Conservation (phyloP, 352 stramenopile genomes). For the Blastocystis sp. region DNA sequence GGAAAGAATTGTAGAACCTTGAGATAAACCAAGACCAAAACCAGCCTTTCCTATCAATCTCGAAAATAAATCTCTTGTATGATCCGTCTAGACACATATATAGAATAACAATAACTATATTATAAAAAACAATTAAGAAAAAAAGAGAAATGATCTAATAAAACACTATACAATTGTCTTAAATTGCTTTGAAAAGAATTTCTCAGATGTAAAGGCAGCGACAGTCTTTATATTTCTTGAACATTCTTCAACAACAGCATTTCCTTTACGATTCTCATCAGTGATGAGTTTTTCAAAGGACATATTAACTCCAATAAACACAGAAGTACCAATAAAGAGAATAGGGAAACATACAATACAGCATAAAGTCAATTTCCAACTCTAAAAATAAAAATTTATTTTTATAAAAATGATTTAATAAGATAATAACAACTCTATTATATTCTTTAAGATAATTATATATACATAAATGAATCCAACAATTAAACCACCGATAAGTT, state of each 20-base stretch:
- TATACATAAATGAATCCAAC: conserved; percentile 23
- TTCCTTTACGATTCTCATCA: conserved; percentile 44
- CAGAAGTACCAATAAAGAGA: not conserved
- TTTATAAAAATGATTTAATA: too few species aligned
- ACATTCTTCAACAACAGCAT: conserved; percentile 53
- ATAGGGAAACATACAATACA: conserved; percentile 8
- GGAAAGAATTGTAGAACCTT: conserved; percentile 48
- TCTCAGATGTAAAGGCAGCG: conserved; percentile 55
- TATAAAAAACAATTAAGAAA: too few species aligned
- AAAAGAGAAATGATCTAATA: too few species aligned
- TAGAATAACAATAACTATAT: too few species aligned
- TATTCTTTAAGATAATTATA: not conserved
- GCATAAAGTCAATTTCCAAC: conserved; percentile 27
- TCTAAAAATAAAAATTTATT: conserved; percentile 1
- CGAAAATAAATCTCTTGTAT: not conserved
- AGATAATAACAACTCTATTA: too few species aligned
- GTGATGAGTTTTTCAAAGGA: not conserved
- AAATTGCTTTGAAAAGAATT: conserved; percentile 52
- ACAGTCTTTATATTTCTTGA: conserved; percentile 56
- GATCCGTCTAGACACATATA: too few species aligned
- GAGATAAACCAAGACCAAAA: conserved; percentile 48
- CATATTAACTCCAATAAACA: conserved; percentile 11
- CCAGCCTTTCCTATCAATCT: conserved; percentile 40
- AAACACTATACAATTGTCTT: conserved; percentile 43
- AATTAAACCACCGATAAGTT: not conserved